These are phyloP conservation scores for Globisporangium okanoganense DNA, from an alignment of 352 stramenopile species.

Conservation along the genomic window DNA sequence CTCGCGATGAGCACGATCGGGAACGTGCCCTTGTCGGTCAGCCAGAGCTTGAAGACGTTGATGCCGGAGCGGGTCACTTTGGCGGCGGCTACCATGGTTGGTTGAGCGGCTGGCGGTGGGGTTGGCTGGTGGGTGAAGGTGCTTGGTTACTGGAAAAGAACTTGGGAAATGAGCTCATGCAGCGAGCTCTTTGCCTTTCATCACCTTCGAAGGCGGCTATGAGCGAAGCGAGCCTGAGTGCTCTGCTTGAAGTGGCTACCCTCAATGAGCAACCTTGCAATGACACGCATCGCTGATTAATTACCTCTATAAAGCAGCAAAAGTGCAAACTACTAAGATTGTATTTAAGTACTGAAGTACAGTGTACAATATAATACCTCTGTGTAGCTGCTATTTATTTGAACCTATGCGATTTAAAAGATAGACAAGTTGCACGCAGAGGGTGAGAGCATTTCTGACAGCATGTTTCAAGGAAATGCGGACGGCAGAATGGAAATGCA, in stretches of 20 bases:
- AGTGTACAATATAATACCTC: too few relatives aligned
- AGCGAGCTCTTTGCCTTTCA: background rate
- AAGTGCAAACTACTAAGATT: too few relatives aligned
- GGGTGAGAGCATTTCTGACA: background rate
- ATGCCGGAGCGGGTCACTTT: constrained; percentile 28
- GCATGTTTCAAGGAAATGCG: background rate
- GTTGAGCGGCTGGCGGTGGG: background rate
- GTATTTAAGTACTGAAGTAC: too few relatives aligned
- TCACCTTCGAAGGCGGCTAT: background rate
- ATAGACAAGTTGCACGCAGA: background rate
- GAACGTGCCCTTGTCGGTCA: constrained; percentile 56
- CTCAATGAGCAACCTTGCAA: background rate
- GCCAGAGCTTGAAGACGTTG: constrained; percentile 50
- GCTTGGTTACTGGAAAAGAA: constrained; percentile 7
- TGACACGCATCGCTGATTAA: background rate
- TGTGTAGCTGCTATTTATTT: too few relatives aligned
- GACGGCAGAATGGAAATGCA: background rate
- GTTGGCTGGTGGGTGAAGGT: background rate
- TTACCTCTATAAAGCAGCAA: background rate
- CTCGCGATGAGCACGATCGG: constrained; percentile 48
- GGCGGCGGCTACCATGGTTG: constrained; percentile 18
- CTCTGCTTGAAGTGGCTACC: background rate
- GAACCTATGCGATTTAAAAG: background rate
- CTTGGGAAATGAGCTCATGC: constrained; percentile 10
- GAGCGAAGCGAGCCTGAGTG: background rate